Evolutionary conservation across 1,284 basidiomycete genomes (phyloP).

Genomic region (Tilletia setariae): DNA sequence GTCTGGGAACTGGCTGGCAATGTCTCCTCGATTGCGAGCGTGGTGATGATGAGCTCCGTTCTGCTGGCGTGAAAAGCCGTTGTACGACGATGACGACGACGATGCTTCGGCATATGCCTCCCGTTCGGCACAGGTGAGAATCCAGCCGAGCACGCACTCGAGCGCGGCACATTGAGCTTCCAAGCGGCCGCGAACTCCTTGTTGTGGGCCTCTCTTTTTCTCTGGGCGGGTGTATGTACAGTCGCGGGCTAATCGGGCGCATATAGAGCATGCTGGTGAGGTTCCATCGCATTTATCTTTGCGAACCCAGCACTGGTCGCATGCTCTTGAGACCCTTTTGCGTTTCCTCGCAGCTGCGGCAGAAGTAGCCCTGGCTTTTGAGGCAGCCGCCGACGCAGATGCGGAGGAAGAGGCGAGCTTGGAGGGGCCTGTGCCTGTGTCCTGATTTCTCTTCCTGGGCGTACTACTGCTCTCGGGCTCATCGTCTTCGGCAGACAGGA

Average conservation of each 20-base stretch:
- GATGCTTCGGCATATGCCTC: neutral
- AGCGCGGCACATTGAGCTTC: slow-evolving; percentile 16
- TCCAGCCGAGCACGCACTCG: neutral
- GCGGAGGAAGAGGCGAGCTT: neutral
- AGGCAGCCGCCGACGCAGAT: neutral
- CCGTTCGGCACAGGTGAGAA: neutral
- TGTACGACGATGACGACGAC: no score
- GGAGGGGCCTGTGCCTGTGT: neutral
- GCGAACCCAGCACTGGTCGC: slow-evolving; percentile 19
- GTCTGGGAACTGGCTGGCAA: neutral
- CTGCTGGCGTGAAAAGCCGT: no score
- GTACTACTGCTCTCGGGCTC: neutral
- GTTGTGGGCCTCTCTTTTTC: slow-evolving; percentile 21
- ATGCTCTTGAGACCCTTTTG: slow-evolving; percentile 21
- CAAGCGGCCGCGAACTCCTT: slow-evolving; percentile 21
- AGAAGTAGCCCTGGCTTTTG: neutral
- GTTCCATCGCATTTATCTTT: slow-evolving; percentile 24
- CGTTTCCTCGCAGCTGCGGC: slow-evolving; percentile 12
- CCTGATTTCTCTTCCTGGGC: neutral
- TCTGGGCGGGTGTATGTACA: slow-evolving; percentile 24
- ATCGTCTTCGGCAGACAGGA: neutral
- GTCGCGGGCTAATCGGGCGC: slow-evolving; percentile 6
- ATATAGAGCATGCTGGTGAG: slow-evolving; percentile 20
- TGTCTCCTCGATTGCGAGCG: no score
- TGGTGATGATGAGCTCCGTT: neutral